A percentile compares a stretch with the other conserved stretches of the same genome.
Conservation (phyloP, 768 basidiomycete species). For the Lactifluus piperatus region DNA sequence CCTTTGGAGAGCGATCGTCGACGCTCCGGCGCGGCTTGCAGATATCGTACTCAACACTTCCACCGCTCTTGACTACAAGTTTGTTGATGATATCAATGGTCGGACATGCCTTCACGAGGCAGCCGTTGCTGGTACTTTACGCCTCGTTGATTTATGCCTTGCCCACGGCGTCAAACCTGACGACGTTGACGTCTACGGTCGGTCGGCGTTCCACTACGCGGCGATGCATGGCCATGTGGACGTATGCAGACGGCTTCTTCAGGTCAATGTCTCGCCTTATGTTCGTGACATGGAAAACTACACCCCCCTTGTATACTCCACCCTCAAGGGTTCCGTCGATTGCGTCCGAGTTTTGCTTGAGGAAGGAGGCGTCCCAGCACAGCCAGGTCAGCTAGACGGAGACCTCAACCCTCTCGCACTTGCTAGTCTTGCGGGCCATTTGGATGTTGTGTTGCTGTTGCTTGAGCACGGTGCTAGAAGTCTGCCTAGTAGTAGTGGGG, state of each 20-base stretch:
- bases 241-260: slow-evolving; percentile 69
- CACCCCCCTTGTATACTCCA: slow-evolving; percentile 90
- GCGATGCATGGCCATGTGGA: slow-evolving; percentile 82
- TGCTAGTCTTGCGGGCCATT: slow-evolving; percentile 84
- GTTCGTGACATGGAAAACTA: slow-evolving; percentile 88
- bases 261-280: slow-evolving; percentile 55
- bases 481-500: slow-evolving; percentile 86
- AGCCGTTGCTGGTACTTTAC: slow-evolving; percentile 71
- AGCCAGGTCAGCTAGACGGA: slow-evolving; percentile 45
- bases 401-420: slow-evolving; percentile 84
- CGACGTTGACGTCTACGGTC: slow-evolving; percentile 82
- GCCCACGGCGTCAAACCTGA: slow-evolving; percentile 59
- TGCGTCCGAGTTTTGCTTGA: slow-evolving; percentile 80
- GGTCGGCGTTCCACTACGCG: slow-evolving; percentile 91
- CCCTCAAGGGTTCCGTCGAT: slow-evolving; percentile 71
- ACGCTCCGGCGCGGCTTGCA: slow-evolving; percentile 63
- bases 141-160: slow-evolving; percentile 76
- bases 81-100: slow-evolving; percentile 95
- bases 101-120: slow-evolving; percentile 92
- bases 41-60: slow-evolving; percentile 67
- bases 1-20: slow-evolving; percentile 86
- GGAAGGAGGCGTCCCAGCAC: slow-evolving; percentile 55
- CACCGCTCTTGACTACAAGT: slow-evolving; percentile 76
- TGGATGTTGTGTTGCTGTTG: slow-evolving; percentile 71
- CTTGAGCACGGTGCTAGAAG: slow-evolving; percentile 70